These are phyloP conservation scores for Polymyxa betae DNA, from an alignment of 208 protist genomes.

Conservation along the genomic window DNA sequence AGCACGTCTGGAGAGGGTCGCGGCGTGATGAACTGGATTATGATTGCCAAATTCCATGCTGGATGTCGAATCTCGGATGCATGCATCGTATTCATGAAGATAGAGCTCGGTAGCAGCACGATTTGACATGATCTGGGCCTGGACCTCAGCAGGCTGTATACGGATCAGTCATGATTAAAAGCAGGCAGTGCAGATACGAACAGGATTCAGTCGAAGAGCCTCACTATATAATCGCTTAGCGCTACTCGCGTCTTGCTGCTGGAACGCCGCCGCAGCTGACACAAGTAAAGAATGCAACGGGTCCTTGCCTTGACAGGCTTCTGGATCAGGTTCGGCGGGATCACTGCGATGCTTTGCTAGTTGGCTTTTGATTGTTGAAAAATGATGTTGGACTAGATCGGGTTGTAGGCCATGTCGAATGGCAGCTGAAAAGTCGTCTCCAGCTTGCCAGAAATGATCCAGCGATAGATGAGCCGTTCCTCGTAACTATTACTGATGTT, in stretches of 20 bases:
- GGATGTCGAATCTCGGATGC: not conserved
- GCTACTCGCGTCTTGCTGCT: not conserved
- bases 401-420: no score
- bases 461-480: no score
- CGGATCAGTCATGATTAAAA: not conserved
- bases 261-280: not conserved
- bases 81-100: conserved; percentile 1
- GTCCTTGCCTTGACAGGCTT: not conserved
- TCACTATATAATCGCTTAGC: conserved; percentile 1
- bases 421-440: no score
- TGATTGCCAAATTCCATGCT: not conserved
- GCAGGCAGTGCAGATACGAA: no score
- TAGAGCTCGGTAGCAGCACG: not conserved
- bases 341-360: not conserved
- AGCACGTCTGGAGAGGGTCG: not conserved
- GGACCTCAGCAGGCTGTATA: no score
- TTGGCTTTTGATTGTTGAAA: not conserved
- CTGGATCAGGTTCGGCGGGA: conserved; percentile 1
- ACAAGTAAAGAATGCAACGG: not conserved
- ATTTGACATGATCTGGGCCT: conserved; percentile 26
- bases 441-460: no score
- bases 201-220: no score
- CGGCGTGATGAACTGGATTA: not conserved
- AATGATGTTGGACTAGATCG: not conserved
- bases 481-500: no score